Percentiles rank a stretch among this genome's conserved stretches.
phyloP scores from a whole-genome alignment of 2,329 filamentous ascomycete species.

The Neonectria sp. region DNA sequence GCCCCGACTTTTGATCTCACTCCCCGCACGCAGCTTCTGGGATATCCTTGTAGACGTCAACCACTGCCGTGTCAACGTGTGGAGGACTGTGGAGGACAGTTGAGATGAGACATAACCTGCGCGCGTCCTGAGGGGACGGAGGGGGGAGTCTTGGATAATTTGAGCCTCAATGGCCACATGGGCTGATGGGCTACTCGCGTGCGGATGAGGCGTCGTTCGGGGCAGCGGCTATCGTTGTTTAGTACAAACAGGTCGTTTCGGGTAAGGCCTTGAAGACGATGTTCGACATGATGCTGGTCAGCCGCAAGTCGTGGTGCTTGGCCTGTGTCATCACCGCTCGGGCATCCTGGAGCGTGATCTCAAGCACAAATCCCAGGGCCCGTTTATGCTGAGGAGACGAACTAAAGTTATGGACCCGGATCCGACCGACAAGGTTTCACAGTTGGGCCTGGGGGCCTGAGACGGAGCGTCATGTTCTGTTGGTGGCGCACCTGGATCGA shows the following conservation, averaged over 20 bases:
- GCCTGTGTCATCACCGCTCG: not conserved
- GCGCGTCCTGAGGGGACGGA: not conserved
- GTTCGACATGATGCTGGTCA: conserved; percentile 9
- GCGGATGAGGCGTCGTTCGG: not conserved
- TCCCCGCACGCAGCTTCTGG: not conserved
- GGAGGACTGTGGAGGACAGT: not conserved
- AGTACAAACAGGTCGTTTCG: not conserved
- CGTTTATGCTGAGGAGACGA: not conserved
- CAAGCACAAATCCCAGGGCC: not conserved
- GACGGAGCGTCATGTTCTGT: not conserved
- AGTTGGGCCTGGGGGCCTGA: not conserved
- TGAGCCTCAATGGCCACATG: conserved; percentile 6
- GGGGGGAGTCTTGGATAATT: not conserved
- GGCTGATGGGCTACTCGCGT: conserved; percentile 5
- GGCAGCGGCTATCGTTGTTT: not conserved
- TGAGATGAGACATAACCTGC: too few species aligned
- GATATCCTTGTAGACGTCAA: conserved; percentile 3
- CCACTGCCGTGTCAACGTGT: not conserved
- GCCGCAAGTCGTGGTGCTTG: not conserved
- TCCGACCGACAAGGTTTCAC: not conserved
- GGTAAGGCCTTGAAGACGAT: not conserved
- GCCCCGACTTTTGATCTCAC: conserved; percentile 1
- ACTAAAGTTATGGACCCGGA: not conserved
- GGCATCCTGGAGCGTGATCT: too few species aligned
- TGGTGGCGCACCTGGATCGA: not conserved